Evolutionary conservation across 2,329 filamentous ascomycete genomes (phyloP).

Genomic region (Nothophoma quercina): DNA sequence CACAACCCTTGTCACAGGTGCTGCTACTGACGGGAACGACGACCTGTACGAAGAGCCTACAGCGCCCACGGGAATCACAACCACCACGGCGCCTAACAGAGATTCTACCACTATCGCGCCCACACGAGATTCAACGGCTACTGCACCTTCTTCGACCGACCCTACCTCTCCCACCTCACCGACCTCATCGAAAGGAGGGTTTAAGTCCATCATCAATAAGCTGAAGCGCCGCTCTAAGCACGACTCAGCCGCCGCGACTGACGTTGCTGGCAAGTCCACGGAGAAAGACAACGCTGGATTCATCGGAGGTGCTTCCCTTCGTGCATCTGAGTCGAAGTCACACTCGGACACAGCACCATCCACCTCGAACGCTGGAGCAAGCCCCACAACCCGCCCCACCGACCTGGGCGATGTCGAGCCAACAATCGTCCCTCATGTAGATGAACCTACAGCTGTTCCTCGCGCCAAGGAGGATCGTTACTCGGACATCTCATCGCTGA

Average conservation of each 20-base stretch:
- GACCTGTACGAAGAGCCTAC: constrained; percentile 31
- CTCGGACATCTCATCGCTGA: constrained; percentile 49
- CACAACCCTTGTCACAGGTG: constrained; percentile 1
- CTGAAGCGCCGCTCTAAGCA: constrained; percentile 51
- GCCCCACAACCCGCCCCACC: constrained; percentile 17
- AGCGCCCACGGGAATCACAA: constrained; percentile 11
- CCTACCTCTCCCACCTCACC: constrained; percentile 37
- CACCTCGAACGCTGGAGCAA: constrained; percentile 13
- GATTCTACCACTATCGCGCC: background rate
- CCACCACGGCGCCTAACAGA: background rate
- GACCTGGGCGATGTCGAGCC: constrained; percentile 27
- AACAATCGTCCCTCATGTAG: constrained; percentile 23
- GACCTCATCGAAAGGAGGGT: constrained; percentile 44
- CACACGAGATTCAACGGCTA: background rate
- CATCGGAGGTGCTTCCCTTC: constrained; percentile 55
- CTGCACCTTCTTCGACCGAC: constrained; percentile 20
- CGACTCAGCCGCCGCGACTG: constrained; percentile 15
- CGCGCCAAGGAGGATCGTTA: constrained; percentile 24
- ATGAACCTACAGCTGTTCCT: constrained; percentile 21
- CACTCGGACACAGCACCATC: constrained; percentile 19
- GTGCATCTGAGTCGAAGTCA: constrained; percentile 30
- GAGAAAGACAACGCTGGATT: constrained; percentile 46
- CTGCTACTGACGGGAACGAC: constrained; percentile 20
- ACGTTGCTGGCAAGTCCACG: constrained; percentile 20
- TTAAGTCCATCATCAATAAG: constrained; percentile 49